Evolutionary conservation across 2,329 filamentous ascomycete genomes (phyloP).

Genomic region (Hypoxylon sp.): DNA sequence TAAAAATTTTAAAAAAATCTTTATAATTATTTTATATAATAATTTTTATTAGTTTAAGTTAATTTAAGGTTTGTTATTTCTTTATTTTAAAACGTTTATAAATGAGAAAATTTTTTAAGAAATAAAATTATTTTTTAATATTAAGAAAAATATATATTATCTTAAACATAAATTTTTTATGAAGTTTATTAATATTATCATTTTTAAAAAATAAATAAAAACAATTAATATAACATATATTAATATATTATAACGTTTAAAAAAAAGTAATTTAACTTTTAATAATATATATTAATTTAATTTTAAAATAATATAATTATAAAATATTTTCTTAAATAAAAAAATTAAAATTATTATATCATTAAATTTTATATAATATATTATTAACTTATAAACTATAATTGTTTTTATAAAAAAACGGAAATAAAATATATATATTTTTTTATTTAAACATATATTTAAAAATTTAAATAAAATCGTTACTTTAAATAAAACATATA

Average conservation of each 20-base stretch:
- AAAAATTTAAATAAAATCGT: background rate
- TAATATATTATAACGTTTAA: background rate
- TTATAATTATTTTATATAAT: slow-evolving; percentile 1
- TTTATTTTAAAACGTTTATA: background rate
- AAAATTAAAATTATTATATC: background rate
- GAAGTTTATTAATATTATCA: background rate
- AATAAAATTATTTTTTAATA: background rate
- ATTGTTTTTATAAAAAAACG: background rate
- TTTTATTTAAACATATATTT: background rate
- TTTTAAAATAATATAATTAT: background rate
- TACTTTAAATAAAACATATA: background rate
- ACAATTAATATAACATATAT: background rate
- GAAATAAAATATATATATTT: background rate
- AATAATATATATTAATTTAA: background rate
- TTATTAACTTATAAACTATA: background rate
- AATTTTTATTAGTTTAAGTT: slow-evolving; percentile 2
- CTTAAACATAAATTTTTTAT: background rate
- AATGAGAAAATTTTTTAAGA: background rate
- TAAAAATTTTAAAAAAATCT: background rate
- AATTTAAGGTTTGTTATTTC: background rate
- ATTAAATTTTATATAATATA: background rate
- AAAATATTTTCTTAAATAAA: background rate
- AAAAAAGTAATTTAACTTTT: background rate
- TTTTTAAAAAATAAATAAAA: background rate
- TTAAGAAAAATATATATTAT: background rate